A percentile compares a stretch with the other conserved stretches of the same genome.
Evolutionary conservation across 148 eudicot genomes (phyloP).

Genomic region (Chenopodium formosanum): DNA sequence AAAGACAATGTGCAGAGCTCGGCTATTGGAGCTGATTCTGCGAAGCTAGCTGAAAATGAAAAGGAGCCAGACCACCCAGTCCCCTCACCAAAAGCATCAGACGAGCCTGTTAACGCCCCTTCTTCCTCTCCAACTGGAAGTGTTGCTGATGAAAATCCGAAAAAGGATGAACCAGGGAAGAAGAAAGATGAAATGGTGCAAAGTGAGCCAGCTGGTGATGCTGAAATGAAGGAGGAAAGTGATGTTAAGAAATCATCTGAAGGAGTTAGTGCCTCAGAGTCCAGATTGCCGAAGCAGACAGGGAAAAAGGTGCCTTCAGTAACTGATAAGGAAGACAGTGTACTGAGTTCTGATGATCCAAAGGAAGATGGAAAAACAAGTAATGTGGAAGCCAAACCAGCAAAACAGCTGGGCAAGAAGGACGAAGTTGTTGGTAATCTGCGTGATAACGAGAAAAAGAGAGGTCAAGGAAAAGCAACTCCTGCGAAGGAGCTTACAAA

Average conservation of each 20-base stretch:
- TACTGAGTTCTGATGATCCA: not conserved
- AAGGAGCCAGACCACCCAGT: conserved; percentile 28
- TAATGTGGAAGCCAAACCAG: conserved; percentile 14
- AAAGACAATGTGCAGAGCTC: conserved; percentile 25
- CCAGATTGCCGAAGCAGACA: conserved; percentile 31
- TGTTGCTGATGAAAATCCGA: conserved; percentile 39
- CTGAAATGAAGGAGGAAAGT: conserved; percentile 32
- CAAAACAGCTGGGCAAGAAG: conserved; percentile 37
- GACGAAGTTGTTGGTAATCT: conserved; percentile 33
- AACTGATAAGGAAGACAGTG: conserved; percentile 7
- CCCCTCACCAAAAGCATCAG: conserved; percentile 40
- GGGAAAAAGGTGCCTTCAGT: conserved; percentile 11
- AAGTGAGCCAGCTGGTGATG: conserved; percentile 32
- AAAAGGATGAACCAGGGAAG: conserved; percentile 35
- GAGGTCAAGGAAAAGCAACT: conserved; percentile 36
- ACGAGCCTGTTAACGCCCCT: conserved; percentile 41
- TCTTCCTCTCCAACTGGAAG: conserved; percentile 46
- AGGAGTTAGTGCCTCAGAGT: conserved; percentile 37
- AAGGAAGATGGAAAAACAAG: not conserved
- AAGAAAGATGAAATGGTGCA: conserved; percentile 43
- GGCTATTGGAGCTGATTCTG: conserved; percentile 34
- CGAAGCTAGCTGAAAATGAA: conserved; percentile 33
- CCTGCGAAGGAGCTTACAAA: conserved; percentile 36
- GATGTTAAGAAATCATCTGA: conserved; percentile 42
- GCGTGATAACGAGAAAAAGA: conserved; percentile 35